Evolutionary conservation across 2,329 filamentous ascomycete genomes (phyloP).

Genomic region (Tolypocladium nubicola): DNA sequence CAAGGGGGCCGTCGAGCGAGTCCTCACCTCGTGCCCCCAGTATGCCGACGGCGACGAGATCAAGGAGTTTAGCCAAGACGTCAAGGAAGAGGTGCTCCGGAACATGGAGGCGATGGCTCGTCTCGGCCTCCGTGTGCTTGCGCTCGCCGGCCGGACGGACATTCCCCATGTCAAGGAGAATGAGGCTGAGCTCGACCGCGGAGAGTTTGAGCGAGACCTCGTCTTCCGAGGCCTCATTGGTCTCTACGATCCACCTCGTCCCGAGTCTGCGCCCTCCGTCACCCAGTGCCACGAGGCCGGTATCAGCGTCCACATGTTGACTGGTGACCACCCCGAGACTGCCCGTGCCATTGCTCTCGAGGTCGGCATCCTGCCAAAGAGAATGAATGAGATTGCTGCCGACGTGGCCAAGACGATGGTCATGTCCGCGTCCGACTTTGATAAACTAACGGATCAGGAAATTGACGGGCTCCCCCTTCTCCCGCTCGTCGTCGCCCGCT

Average conservation of each 20-base stretch:
- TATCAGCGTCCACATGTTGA: constrained; percentile 59
- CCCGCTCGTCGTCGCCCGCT: constrained; percentile 59
- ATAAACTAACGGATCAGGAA: constrained; percentile 51
- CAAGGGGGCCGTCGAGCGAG: constrained; percentile 60
- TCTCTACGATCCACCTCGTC: constrained; percentile 62
- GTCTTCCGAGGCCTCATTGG: constrained; percentile 59
- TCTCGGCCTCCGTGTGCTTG: constrained; percentile 59
- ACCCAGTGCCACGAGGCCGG: constrained; percentile 48
- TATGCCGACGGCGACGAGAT: constrained; percentile 33
- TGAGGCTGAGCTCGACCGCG: constrained; percentile 36
- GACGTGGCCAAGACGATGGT: constrained; percentile 51
- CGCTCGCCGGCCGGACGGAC: constrained; percentile 46
- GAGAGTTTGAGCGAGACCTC: constrained; percentile 48
- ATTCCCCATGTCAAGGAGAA: constrained; percentile 21
- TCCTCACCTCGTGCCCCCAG: constrained; percentile 50
- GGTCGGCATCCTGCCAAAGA: constrained; percentile 48
- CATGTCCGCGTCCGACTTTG: constrained; percentile 58
- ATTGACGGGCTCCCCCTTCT: constrained; percentile 53
- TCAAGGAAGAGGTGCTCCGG: constrained; percentile 44
- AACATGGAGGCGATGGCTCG: constrained; percentile 60
- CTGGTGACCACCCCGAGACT: constrained; percentile 56
- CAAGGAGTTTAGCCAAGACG: constrained; percentile 38
- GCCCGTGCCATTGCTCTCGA: constrained; percentile 53
- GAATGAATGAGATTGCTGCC: constrained; percentile 37
- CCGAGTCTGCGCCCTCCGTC: constrained; percentile 52